Evolutionary conservation across 495 filamentous ascomycete species (phyloP).

Genomic region (Pyrenopolyporus hunteri): DNA sequence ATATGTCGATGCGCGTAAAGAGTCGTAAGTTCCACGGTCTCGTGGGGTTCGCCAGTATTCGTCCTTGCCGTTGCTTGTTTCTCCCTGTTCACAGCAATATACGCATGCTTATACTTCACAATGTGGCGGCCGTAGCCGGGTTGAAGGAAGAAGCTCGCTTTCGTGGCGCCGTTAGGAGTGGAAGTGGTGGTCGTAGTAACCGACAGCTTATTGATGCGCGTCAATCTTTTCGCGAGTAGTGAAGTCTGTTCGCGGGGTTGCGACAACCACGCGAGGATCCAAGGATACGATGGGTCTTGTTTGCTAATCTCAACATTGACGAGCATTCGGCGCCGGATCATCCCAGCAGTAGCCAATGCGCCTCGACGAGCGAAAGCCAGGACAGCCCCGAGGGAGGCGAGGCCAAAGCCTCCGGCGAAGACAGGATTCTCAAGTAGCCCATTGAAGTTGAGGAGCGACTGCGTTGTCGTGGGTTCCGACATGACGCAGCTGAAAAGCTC

Average conservation of each 20-base stretch:
- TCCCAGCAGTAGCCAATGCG: conserved; percentile 66
- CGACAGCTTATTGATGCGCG: conserved; percentile 56
- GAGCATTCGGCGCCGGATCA: conserved; percentile 84
- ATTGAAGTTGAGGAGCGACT: conserved; percentile 52
- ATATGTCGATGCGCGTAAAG: conserved; percentile 85
- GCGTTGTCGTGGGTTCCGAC: conserved; percentile 35
- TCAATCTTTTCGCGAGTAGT: conserved; percentile 53
- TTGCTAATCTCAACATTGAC: conserved; percentile 94
- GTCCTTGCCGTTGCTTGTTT: conserved; percentile 75
- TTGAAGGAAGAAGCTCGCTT: conserved; percentile 84
- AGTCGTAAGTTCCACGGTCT: conserved; percentile 91
- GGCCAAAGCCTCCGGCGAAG: conserved; percentile 73
- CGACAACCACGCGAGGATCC: conserved; percentile 94
- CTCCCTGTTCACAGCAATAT: conserved; percentile 83
- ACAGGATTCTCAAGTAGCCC: conserved; percentile 61
- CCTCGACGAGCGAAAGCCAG: conserved; percentile 77
- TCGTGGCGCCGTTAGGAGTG: conserved; percentile 68
- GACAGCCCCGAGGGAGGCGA: conserved; percentile 82
- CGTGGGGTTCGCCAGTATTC: conserved; percentile 86
- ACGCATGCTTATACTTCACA: conserved; percentile 78
- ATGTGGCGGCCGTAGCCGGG: conserved; percentile 89
- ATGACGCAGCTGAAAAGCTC: conserved; percentile 32
- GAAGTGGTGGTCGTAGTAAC: conserved; percentile 59
- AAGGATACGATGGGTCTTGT: conserved; percentile 89
- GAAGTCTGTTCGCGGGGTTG: conserved; percentile 67